Evolutionary conservation across 2,329 filamentous ascomycete species (phyloP).

Genomic region (Rutstroemia sp.): DNA sequence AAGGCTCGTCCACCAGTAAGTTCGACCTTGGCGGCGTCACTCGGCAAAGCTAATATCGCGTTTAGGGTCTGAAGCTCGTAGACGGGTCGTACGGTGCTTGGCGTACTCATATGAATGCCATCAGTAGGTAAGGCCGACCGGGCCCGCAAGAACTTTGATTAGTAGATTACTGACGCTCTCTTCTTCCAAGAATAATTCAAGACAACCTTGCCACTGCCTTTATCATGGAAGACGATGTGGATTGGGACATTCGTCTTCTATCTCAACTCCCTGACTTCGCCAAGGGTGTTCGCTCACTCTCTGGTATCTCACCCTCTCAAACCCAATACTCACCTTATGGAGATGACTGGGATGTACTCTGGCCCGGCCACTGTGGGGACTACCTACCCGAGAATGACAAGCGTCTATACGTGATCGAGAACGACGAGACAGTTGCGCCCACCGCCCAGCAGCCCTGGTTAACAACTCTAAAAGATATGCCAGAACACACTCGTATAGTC

Average conservation of each 20-base stretch:
- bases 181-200: conserved; percentile 17
- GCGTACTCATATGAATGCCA: conserved; percentile 34
- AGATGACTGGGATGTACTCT: conserved; percentile 33
- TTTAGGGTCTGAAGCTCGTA: background rate
- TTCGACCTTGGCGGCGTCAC: background rate
- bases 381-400: conserved; percentile 6
- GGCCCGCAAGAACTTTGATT: no score
- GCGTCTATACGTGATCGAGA: conserved; percentile 16
- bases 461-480: conserved; percentile 8
- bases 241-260: conserved; percentile 36
- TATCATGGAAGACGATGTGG: conserved; percentile 37
- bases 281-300: conserved; percentile 9
- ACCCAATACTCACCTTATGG: conserved; percentile 25
- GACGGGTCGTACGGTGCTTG: conserved; percentile 33
- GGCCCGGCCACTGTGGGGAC: conserved; percentile 32
- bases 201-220: conserved; percentile 28
- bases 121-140: conserved; percentile 20
- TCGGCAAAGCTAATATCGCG: no score
- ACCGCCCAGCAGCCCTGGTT: conserved; percentile 12
- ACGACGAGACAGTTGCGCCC: conserved; percentile 25
- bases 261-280: conserved; percentile 28
- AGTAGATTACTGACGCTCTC: background rate
- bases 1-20: conserved; percentile 33
- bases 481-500: conserved; percentile 21
- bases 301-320: conserved; percentile 4